Evolutionary conservation across 768 basidiomycete genomes (phyloP), one percentile per base, ranked within the genome.

Genomic region (Boletus rubroflammeus): DNA sequence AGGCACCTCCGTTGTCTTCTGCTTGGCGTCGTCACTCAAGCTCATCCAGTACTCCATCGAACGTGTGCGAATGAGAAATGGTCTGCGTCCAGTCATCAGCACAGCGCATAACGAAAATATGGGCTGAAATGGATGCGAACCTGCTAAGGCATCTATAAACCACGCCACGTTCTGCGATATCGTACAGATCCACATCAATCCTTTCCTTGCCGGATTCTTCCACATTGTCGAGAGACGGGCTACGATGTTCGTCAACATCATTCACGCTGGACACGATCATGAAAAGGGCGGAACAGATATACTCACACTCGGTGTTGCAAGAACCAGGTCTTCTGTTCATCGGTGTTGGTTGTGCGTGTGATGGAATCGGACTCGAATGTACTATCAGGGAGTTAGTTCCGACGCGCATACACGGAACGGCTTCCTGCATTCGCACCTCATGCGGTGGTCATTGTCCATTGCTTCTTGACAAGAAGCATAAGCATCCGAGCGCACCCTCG

Each of bases 161-260:
- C n/a, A 4, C 3, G 32, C 51, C 53, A 9, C 31, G 36, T 34
- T 61, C 41, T 1, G 59, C 55, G 26, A 51, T 38, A 15, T 55
- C 62, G 14, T 51, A 43, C 17, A 43, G 36, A 39, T 50, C 53
- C 23, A 57, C 47, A 3, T 19, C 25, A 10, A 3, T 19, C 41
- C 31, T 21, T 35, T 32, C 41, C 11, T 19, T 21, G 32, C 26
- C 41, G 29, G 34, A 41, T 31, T 36, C 49, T 3, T 57, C 58
- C 32, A 57, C 5, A 25, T 41, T 35, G 21, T 50, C 48, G 6
- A 54, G 15, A 36, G 50, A 63, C 2, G 52, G 53, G 10, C 62
- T 62, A 32, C 3, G 5, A 3, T 28, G 50, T n/a, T 4, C 15
- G n/a, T 47, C 36, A 56, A 5, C 42, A 25, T 56, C 40, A 10